Evolutionary conservation across 352 stramenopile genomes (phyloP), one percentile per base, ranked within the genome.

Genomic region (Pythium dissimile): DNA sequence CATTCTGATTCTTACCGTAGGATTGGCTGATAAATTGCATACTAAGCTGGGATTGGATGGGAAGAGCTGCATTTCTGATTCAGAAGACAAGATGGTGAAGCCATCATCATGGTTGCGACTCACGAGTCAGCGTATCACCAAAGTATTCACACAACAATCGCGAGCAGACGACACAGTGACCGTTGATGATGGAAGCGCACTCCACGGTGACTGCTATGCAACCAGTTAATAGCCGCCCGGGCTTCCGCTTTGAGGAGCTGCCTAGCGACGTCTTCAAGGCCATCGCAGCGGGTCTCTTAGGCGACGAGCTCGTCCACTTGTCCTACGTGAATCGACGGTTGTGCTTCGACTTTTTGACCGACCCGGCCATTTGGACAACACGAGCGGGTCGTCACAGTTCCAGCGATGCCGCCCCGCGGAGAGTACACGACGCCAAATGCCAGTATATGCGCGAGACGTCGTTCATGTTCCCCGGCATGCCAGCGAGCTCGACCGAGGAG

Each of bases 191-290:
- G 23, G 41, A 47, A 15, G 5, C 41, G 41, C 41, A 27, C 26
- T 15, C 23, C 5, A 13, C 20, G 26, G 13, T 21, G 15, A n/a
- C 18, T 16, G 5, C 15, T 9, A 18, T 47, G 12, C 34, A 15
- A 18, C n/a, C n/a, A n/a, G 34, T 12, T 16, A 18, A 18, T 16
- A 16, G 13, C 21, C 26, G 5, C 24, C 1, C 23, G 30, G 37
- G 47, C 26, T 65, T 65, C 49, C 56, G 41, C 9, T 65, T 65
- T 23, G 57, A 65, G 23, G 24, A 24, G 30, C 42, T 65, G 24
- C 57, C 57, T 2, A 31, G 41, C 39, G 57, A 65, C 20, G 57
- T 65, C 41, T 65, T 65, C 16, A 49, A 65, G 13, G 15, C 13
- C 7, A 54, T 65, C 43, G 12, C 18, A 1, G 32, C 39, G 23